These are phyloP conservation scores for Trametes hirsuta DNA, from an alignment of 1,284 basidiomycete species.

Conservation along the genomic window DNA sequence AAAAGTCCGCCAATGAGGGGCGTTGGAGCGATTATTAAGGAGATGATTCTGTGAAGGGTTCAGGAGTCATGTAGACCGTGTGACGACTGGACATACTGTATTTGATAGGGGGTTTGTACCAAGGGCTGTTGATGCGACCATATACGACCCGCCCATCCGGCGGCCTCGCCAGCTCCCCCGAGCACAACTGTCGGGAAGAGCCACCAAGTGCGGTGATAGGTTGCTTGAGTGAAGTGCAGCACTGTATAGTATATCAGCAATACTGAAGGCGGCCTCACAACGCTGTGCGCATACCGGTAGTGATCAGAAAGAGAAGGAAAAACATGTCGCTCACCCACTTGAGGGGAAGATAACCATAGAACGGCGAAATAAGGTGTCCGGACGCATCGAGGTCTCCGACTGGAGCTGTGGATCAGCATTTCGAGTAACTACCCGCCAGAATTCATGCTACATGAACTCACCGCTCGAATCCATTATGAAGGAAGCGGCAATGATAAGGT, in stretches of 20 bases:
- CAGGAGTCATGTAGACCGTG: slow-evolving; percentile 29
- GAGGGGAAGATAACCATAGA: slow-evolving; percentile 8
- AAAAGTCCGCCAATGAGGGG: slow-evolving; percentile 52
- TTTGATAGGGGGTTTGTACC: slow-evolving; percentile 27
- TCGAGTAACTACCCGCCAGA: not conserved
- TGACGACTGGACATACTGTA: slow-evolving; percentile 30
- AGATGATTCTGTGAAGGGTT: slow-evolving; percentile 35
- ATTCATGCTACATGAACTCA: too few species aligned
- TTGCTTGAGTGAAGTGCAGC: not conserved
- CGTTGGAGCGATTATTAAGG: slow-evolving; percentile 47
- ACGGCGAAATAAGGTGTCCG: not conserved
- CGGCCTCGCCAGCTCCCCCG: slow-evolving; percentile 43
- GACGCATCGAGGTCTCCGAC: not conserved
- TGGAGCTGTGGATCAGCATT: not conserved
- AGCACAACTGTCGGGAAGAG: not conserved
- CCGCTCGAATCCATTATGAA: too few species aligned
- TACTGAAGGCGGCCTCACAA: too few species aligned
- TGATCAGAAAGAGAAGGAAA: slow-evolving; percentile 9
- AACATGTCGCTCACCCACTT: slow-evolving; percentile 8
- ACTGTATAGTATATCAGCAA: not conserved
- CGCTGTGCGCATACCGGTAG: slow-evolving; percentile 6
- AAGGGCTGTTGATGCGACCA: slow-evolving; percentile 33
- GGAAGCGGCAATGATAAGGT: too few species aligned
- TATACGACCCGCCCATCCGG: slow-evolving; percentile 46
- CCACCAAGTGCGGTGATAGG: not conserved